Percentiles rank a stretch among this genome's conserved stretches.
Evolutionary conservation across 768 basidiomycete genomes (phyloP).

Genomic region (Dictyophora rubrovolvata): DNA sequence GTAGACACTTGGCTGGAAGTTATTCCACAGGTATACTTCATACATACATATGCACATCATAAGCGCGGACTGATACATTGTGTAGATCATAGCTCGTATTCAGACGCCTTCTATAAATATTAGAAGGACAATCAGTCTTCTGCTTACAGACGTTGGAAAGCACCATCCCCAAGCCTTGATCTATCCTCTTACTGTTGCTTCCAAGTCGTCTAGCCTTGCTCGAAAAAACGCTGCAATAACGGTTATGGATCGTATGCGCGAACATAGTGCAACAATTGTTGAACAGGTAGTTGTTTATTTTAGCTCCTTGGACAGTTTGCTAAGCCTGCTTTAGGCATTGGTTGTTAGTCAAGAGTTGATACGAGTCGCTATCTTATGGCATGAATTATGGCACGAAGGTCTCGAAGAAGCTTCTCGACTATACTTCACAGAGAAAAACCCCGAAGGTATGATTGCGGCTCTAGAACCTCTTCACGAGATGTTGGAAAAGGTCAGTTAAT

Average conservation of each 20-base stretch:
- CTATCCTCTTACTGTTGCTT: slow-evolving; percentile 91
- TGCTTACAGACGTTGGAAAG: slow-evolving; percentile 88
- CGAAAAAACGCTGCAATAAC: slow-evolving; percentile 72
- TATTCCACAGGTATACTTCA: slow-evolving; percentile 73
- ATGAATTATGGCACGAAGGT: slow-evolving; percentile 98
- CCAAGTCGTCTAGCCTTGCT: slow-evolving; percentile 80
- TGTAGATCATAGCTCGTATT: slow-evolving; percentile 92
- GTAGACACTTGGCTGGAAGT: slow-evolving; percentile 99
- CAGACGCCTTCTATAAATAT: slow-evolving; percentile 88
- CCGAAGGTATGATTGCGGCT: slow-evolving; percentile 91
- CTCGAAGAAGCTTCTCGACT: slow-evolving; percentile 93
- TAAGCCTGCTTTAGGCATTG: slow-evolving; percentile 42
- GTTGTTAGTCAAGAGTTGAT: slow-evolving; percentile 92
- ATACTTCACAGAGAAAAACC: slow-evolving; percentile 95
- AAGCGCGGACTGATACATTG: not conserved
- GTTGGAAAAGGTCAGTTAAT: slow-evolving; percentile 61
- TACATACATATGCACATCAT: not conserved
- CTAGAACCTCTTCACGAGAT: slow-evolving; percentile 89
- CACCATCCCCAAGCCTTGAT: slow-evolving; percentile 96
- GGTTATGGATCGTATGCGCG: slow-evolving; percentile 90
- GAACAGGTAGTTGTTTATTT: slow-evolving; percentile 48
- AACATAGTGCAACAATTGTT: slow-evolving; percentile 81
- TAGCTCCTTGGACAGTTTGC: not conserved
- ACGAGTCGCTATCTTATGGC: slow-evolving; percentile 96
- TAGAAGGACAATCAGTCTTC: slow-evolving; percentile 76